Conservation (phyloP, 2,329 filamentous ascomycete species). For the Cucurbitaria berberidis region DNA sequence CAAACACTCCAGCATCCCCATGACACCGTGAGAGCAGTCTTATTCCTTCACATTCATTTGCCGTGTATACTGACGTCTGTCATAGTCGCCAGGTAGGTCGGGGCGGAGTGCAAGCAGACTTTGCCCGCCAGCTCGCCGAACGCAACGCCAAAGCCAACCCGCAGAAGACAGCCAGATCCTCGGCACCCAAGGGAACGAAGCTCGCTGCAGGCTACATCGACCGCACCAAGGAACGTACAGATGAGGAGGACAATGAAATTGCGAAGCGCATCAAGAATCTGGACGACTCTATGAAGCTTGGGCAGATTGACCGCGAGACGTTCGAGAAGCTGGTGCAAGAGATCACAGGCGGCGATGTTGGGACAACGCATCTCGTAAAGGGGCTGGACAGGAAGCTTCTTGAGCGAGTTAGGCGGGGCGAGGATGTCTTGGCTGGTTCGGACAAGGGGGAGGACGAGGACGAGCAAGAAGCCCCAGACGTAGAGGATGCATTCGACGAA, state of each 20-base stretch:
- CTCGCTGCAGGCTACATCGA: slow-evolving; percentile 84
- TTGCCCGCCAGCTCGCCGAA: slow-evolving; percentile 84
- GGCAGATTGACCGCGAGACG: slow-evolving; percentile 79
- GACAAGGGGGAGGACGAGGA: slow-evolving; percentile 40
- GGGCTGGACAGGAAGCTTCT: slow-evolving; percentile 86
- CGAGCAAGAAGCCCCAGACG: slow-evolving; percentile 36
- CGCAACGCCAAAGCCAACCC: slow-evolving; percentile 62
- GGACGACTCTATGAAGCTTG: slow-evolving; percentile 80
- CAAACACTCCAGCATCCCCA: slow-evolving; percentile 81
- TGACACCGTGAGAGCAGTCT: slow-evolving; percentile 76
- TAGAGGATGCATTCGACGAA: slow-evolving; percentile 58
- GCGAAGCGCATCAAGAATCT: slow-evolving; percentile 75
- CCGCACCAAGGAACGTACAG: slow-evolving; percentile 69
- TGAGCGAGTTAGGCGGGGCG: slow-evolving; percentile 70
- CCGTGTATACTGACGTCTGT: slow-evolving; percentile 9
- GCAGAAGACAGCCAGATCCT: slow-evolving; percentile 77
- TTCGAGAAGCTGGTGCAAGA: slow-evolving; percentile 78
- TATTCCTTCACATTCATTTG: not conserved
- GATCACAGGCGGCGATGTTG: slow-evolving; percentile 80
- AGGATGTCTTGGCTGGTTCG: slow-evolving; percentile 54
- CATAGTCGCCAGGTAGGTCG: slow-evolving; percentile 67
- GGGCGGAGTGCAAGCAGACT: slow-evolving; percentile 66
- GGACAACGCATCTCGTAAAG: slow-evolving; percentile 86
- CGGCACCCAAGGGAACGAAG: slow-evolving; percentile 81
- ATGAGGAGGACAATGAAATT: slow-evolving; percentile 61